These are phyloP conservation scores for Dendrobium officinale DNA, from an alignment of 106 monocot genomes.

Conservation along the genomic window DNA sequence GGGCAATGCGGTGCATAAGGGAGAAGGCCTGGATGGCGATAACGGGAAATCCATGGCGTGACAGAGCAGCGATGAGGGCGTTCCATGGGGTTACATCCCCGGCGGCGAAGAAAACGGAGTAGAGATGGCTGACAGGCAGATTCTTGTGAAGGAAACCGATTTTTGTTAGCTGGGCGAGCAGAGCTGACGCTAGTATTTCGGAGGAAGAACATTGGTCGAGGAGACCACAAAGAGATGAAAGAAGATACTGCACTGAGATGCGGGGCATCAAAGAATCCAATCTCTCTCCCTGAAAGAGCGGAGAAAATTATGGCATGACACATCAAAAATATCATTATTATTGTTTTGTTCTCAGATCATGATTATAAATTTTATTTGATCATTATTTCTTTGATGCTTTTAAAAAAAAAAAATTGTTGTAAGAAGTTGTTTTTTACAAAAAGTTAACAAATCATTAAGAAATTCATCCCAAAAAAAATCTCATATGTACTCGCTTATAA, in stretches of 20 bases:
- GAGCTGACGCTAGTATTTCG: neutral
- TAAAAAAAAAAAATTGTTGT: no score
- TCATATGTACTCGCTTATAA: no score
- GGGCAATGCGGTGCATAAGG: slow-evolving; percentile 21
- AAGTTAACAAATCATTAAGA: no score
- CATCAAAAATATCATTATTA: no score
- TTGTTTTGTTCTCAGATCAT: no score
- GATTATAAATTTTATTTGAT: no score
- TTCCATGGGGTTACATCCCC: slow-evolving; percentile 14
- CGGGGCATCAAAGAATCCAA: neutral
- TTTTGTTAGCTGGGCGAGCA: slow-evolving; percentile 2
- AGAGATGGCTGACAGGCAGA: neutral
- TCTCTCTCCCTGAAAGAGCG: no score
- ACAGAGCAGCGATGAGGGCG: slow-evolving; percentile 16
- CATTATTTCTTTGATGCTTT: no score
- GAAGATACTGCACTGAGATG: neutral
- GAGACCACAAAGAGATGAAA: neutral
- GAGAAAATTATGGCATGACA: no score
- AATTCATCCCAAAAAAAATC: no score
- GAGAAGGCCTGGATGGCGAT: slow-evolving; percentile 29
- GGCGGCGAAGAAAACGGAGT: neutral
- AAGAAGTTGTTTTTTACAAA: no score
- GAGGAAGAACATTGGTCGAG: neutral
- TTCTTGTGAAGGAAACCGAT: neutral
- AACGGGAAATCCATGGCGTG: slow-evolving; percentile 20